Evolutionary conservation across 768 basidiomycete genomes (phyloP).

Genomic region (Thelephora aurantiotincta): DNA sequence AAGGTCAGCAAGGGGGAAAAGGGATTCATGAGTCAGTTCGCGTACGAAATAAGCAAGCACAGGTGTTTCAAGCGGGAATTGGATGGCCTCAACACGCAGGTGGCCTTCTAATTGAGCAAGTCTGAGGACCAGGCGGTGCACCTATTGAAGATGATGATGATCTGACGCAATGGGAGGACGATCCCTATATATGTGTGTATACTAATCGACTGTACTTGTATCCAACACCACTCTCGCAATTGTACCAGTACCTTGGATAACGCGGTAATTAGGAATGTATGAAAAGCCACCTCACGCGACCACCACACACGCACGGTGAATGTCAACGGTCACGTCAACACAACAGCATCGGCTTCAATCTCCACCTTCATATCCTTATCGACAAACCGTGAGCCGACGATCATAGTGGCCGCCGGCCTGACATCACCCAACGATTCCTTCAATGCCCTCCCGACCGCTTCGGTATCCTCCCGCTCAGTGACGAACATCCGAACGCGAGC

Average conservation of each 20-base stretch:
- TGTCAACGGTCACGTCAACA: neutral
- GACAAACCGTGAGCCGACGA: conserved; percentile 33
- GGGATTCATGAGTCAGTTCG: conserved; percentile 45
- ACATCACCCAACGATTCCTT: conserved; percentile 29
- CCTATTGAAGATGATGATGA: too few relatives aligned
- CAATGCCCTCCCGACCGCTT: conserved; percentile 20
- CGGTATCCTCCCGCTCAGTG: conserved; percentile 23
- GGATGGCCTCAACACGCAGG: conserved; percentile 35
- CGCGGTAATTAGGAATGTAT: too few relatives aligned
- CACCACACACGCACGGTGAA: neutral
- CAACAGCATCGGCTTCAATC: conserved; percentile 39
- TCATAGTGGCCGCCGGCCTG: conserved; percentile 37
- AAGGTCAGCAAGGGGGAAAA: conserved; percentile 30
- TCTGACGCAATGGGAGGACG: too few relatives aligned
- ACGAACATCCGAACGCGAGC: conserved; percentile 38
- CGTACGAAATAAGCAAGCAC: conserved; percentile 51
- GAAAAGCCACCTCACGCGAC: neutral
- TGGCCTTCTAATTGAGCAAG: conserved; percentile 28
- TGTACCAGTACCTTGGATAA: too few relatives aligned
- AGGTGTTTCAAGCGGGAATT: conserved; percentile 49
- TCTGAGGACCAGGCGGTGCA: too few relatives aligned
- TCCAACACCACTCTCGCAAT: too few relatives aligned
- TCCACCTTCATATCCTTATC: conserved; percentile 36
- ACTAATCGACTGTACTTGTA: too few relatives aligned
- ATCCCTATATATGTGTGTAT: too few relatives aligned